A percentile compares a stretch with the other conserved stretches of the same genome.
These are phyloP conservation scores for Lactifluus pinguis DNA, from an alignment of 768 basidiomycete species.

Conservation along the genomic window DNA sequence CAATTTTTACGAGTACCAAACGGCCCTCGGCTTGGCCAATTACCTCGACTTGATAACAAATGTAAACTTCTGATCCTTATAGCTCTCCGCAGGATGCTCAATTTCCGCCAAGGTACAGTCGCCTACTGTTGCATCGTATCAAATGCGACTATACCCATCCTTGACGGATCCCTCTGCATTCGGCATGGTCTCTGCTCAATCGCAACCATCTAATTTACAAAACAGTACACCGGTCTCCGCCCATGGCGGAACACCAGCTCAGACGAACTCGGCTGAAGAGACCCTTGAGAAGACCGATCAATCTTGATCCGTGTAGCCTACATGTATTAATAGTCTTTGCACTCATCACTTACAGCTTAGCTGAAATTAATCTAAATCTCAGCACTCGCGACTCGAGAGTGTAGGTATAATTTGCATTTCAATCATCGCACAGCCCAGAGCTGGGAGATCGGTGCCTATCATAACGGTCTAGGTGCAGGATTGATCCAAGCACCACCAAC, in stretches of 20 bases:
- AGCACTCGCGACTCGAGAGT: background rate
- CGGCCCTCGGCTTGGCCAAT: constrained; percentile 9
- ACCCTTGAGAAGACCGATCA: constrained; percentile 3
- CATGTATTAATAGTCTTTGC: background rate
- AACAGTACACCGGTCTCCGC: constrained; percentile 14
- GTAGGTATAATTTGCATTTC: background rate
- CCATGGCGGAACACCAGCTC: constrained; percentile 12
- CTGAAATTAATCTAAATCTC: background rate
- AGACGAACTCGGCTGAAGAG: constrained; percentile 7
- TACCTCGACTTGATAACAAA: constrained; percentile 16
- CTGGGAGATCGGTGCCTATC: background rate
- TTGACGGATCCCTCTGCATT: constrained; percentile 4
- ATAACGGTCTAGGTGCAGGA: constrained; percentile 5
- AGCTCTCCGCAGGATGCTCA: background rate
- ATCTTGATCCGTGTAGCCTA: background rate
- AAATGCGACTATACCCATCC: constrained; percentile 13
- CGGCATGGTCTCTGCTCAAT: background rate
- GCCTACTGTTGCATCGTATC: constrained; percentile 13
- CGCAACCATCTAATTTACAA: constrained; percentile 5
- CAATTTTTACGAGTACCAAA: constrained; percentile 19
- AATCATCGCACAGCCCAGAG: background rate
- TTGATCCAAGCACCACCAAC: constrained; percentile 14
- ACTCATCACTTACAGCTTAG: background rate
- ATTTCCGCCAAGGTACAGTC: constrained; percentile 11
- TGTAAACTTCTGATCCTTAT: background rate